Percentiles rank a stretch among this genome's conserved stretches.
phyloP scores from a whole-genome alignment of 345 rosid genomes.

The Citrus hindsii region DNA sequence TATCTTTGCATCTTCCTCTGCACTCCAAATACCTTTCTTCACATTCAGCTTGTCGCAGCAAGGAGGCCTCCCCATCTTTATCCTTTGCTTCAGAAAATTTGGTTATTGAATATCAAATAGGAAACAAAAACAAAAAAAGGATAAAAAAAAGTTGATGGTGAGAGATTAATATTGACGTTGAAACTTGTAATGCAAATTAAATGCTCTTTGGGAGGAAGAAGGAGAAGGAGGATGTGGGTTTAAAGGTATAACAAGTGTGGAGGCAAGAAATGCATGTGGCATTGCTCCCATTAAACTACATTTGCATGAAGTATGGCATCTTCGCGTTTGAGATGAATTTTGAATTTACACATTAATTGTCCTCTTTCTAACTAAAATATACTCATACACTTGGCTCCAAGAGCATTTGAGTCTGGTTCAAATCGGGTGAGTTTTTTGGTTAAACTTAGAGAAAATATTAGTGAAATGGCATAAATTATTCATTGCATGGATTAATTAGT shows the following conservation, averaged over 20 bases:
- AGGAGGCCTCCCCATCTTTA: slow-evolving; percentile 40
- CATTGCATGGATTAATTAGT: slow-evolving; percentile 20
- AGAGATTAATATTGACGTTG: not conserved
- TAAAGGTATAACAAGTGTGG: slow-evolving; percentile 26
- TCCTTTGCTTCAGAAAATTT: slow-evolving; percentile 3
- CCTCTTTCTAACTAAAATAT: slow-evolving; percentile 10
- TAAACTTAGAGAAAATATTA: slow-evolving; percentile 22
- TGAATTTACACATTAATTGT: not conserved
- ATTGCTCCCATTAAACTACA: slow-evolving; percentile 22
- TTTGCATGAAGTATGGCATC: slow-evolving; percentile 35
- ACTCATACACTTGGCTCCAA: slow-evolving; percentile 21
- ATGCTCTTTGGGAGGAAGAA: slow-evolving; percentile 13
- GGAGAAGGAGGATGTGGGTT: slow-evolving; percentile 23
- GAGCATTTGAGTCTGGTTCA: slow-evolving; percentile 36
- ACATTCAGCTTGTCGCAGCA: slow-evolving; percentile 44
- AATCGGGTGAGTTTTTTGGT: slow-evolving; percentile 41
- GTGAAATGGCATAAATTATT: slow-evolving; percentile 13
- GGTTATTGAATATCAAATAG: not conserved
- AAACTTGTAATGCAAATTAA: slow-evolving; percentile 14
- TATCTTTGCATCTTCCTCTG: slow-evolving; percentile 65
- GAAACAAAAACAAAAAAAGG: not conserved
- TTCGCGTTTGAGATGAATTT: slow-evolving; percentile 15
- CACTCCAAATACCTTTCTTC: slow-evolving; percentile 48
- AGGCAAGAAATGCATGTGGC: slow-evolving; percentile 50
- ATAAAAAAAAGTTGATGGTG: not conserved